Percentiles rank a stretch among this genome's conserved stretches.
Evolutionary conservation across 1,284 basidiomycete genomes (phyloP).

Genomic region (Fomitopsis pinicola): DNA sequence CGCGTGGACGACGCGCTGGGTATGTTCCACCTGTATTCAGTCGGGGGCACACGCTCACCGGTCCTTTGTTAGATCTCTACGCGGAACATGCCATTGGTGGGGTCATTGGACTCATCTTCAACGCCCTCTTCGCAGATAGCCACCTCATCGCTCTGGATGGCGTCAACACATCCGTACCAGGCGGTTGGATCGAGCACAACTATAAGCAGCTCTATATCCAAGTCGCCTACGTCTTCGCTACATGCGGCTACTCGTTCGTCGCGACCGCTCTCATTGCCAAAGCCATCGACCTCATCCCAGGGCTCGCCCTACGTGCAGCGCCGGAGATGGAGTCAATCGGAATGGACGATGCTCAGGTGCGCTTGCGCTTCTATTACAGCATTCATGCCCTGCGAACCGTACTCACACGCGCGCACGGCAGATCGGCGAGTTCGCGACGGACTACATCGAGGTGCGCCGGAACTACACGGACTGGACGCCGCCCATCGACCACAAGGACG

Average conservation of each 20-base stretch:
- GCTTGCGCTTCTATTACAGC: constrained; percentile 16
- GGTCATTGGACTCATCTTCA: constrained; percentile 77
- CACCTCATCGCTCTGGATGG: constrained; percentile 69
- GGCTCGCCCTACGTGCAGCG: constrained; percentile 68
- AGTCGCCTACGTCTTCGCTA: constrained; percentile 76
- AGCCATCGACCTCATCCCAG: constrained; percentile 72
- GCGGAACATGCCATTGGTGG: constrained; percentile 92
- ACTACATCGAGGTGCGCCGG: constrained; percentile 75
- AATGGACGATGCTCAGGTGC: constrained; percentile 84
- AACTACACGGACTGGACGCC: constrained; percentile 60
- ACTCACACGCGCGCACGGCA: constrained; percentile 21
- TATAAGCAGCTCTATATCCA: constrained; percentile 82
- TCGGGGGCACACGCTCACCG: background rate
- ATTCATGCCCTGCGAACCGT: background rate
- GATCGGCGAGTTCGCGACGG: constrained; percentile 76
- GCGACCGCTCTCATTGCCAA: constrained; percentile 68
- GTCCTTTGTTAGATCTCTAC: constrained; percentile 55
- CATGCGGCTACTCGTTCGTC: constrained; percentile 61
- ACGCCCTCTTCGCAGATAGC: constrained; percentile 74
- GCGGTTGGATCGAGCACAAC: constrained; percentile 72
- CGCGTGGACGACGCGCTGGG: constrained; percentile 75
- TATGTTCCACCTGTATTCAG: background rate
- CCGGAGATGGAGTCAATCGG: constrained; percentile 81
- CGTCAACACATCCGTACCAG: constrained; percentile 61
- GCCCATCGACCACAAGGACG: constrained; percentile 14